Evolutionary conservation across 495 filamentous ascomycete genomes (phyloP), one percentile per base, ranked within the genome.

Genomic region (Penicillium arizonense): DNA sequence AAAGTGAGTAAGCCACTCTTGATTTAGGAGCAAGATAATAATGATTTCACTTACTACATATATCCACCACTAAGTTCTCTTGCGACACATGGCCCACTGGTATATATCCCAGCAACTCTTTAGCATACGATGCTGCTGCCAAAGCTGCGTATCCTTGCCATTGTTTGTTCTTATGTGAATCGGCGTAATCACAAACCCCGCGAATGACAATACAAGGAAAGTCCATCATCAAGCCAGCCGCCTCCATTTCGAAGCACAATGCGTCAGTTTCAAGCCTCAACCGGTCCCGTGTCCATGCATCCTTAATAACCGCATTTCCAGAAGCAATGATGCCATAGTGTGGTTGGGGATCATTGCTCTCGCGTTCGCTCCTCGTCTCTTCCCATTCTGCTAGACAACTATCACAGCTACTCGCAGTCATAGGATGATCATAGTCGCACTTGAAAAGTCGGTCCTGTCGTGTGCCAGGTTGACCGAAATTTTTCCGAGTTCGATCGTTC

Each of bases 151-250:
- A 71, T 16, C 23, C 38, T 30, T 73, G 70, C 69, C 64, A 73
- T 16, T 44, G 11, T 30, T 63, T 51, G 34, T 73, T 70, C 55
- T 72, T 73, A 35, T 73, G 69, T 5, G 61, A 60, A 37, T 73
- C 70, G 16, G 63, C 49, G 47, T 72, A 73, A 54, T 73, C 69
- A 38, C 59, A 66, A 14, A 72, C 53, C 0, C 70, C 70, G 43
- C 62, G 56, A 5, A 73, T 65, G 14, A 72, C 60, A 33, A 70
- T 48, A 21, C 64, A 70, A n/a, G 47, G 62, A 24, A 69, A 74
- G 21, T 10, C 72, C 63, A 12, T 50, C 46, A 55, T 55, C 28
- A 55, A 20, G 1, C 37, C 37, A 3, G 37, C 37, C 5, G 37
- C 37, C 12, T 72, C 71, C 64, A 73, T 74, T 21, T 75, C 70